A percentile compares a stretch with the other conserved stretches of the same genome.
Evolutionary conservation across 306 rosid species (phyloP).

Genomic region (Malus orientalis): DNA sequence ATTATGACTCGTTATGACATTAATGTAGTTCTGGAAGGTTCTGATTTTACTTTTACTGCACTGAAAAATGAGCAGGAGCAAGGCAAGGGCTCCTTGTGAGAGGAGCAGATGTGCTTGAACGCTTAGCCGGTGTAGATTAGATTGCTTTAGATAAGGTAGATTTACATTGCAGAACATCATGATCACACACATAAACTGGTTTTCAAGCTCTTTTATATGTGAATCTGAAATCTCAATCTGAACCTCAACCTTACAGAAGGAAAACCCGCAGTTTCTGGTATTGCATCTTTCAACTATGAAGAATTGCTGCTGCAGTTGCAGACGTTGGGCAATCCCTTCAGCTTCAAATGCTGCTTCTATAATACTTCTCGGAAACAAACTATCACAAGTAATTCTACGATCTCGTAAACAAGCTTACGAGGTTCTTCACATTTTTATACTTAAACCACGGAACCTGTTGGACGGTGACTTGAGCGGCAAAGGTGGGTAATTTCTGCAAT

Average conservation of each 20-base stretch:
- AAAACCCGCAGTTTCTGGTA: constrained; percentile 74
- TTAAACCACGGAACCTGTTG: constrained; percentile 1
- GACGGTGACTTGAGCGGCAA: background rate
- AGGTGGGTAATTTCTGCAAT: background rate
- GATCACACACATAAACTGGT: background rate
- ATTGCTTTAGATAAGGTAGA: constrained; percentile 86
- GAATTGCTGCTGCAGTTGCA: constrained; percentile 94
- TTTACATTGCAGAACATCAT: background rate
- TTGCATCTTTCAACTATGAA: constrained; percentile 51
- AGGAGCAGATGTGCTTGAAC: constrained; percentile 94
- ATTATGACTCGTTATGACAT: background rate
- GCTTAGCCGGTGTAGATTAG: constrained; percentile 66
- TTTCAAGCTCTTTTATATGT: background rate
- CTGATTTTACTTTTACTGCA: background rate
- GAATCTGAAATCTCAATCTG: constrained; percentile 17
- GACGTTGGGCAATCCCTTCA: constrained; percentile 94
- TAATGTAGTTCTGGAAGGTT: background rate
- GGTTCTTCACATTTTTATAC: constrained; percentile 7
- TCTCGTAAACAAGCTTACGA: background rate
- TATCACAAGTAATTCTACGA: constrained; percentile 61
- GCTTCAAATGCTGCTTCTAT: constrained; percentile 87
- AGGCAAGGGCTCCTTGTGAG: constrained; percentile 90
- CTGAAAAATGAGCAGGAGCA: constrained; percentile 61
- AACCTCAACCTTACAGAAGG: constrained; percentile 60
- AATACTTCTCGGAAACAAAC: constrained; percentile 82